These are phyloP conservation scores for Linum usitatissimum DNA, from an alignment of 345 rosid genomes.

Conservation along the genomic window DNA sequence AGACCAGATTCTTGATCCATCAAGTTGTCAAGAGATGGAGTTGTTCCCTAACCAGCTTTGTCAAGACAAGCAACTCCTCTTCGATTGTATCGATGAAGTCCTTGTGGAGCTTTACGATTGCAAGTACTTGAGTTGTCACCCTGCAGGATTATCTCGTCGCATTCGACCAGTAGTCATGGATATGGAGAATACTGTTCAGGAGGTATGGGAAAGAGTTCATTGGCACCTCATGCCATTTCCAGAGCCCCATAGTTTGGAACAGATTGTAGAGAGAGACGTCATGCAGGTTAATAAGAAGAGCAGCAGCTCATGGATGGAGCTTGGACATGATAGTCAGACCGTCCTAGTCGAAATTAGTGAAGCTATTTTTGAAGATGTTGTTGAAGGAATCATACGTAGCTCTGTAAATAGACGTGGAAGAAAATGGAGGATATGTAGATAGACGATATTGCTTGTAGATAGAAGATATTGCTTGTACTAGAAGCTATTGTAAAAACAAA, in stretches of 20 bases:
- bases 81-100: constrained; percentile 69
- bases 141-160: constrained; percentile 41
- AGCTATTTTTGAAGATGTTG: constrained; percentile 45
- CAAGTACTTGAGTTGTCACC: constrained; percentile 24
- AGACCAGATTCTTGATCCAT: constrained; percentile 51
- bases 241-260: constrained; percentile 63
- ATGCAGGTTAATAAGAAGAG: constrained; percentile 21
- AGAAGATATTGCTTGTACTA: no score
- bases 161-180: constrained; percentile 26
- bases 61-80: constrained; percentile 40
- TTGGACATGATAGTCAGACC: constrained; percentile 31
- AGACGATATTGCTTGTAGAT: no score
- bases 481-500: no score
- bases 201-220: constrained; percentile 54
- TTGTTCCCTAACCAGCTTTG: constrained; percentile 46
- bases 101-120: constrained; percentile 47
- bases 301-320: constrained; percentile 58
- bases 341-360: constrained; percentile 41
- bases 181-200: constrained; percentile 29
- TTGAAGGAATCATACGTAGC: constrained; percentile 31
- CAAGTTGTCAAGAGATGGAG: constrained; percentile 38
- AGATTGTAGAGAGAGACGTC: constrained; percentile 59
- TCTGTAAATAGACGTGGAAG: no score
- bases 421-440: no score
- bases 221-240: constrained; percentile 69